These are phyloP conservation scores for Pseudogymnoascus sp. DNA, from an alignment of 2,329 filamentous ascomycete species.

Conservation along the genomic window DNA sequence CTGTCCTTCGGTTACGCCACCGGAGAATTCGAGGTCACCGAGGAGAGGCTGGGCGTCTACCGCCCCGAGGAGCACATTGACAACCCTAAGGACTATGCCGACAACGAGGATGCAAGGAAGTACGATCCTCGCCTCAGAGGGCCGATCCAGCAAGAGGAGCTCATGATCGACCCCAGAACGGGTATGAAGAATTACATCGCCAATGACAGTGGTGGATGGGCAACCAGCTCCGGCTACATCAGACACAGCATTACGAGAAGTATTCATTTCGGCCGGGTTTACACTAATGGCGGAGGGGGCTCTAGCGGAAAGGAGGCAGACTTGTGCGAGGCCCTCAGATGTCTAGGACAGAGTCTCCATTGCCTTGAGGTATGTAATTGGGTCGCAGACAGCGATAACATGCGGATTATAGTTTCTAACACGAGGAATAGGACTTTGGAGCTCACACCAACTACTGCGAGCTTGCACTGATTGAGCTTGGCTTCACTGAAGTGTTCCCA, in stretches of 20 bases:
- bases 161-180: constrained; percentile 63
- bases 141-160: constrained; percentile 63
- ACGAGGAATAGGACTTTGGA: background rate
- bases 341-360: constrained; percentile 67
- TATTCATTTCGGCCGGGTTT: constrained; percentile 70
- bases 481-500: constrained; percentile 59
- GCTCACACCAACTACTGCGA: constrained; percentile 60
- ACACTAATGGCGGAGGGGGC: constrained; percentile 54
- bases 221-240: constrained; percentile 80
- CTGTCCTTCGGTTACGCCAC: constrained; percentile 80
- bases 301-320: constrained; percentile 61
- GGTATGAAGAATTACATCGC: constrained; percentile 99
- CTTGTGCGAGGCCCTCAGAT: constrained; percentile 71
- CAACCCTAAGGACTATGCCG: constrained; percentile 78
- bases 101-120: constrained; percentile 74
- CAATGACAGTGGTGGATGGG: constrained; percentile 80
- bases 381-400: background rate
- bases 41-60: constrained; percentile 71
- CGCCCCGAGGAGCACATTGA: constrained; percentile 67
- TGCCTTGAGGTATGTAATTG: constrained; percentile 54
- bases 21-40: constrained; percentile 74
- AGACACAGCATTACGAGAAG: constrained; percentile 65
- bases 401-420: background rate
- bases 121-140: constrained; percentile 75
- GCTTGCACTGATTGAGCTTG: constrained; percentile 64